phyloP scores from a whole-genome alignment of 306 rosid genomes.

The Vigna hirtella region DNA sequence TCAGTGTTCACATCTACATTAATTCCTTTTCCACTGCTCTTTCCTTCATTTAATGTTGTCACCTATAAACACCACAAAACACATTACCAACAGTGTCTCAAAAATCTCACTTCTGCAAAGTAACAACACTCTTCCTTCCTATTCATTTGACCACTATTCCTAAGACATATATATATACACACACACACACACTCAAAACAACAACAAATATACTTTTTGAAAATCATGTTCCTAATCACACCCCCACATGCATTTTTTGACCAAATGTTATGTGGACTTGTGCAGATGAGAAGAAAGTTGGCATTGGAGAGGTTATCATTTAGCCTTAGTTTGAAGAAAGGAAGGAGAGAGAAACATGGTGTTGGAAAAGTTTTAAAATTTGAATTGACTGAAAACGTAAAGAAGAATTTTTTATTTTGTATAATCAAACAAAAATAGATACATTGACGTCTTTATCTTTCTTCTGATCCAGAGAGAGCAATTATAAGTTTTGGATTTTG shows the following conservation, averaged over 20 bases:
- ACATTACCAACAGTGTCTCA: not conserved
- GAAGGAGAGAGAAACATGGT: too few relatives aligned
- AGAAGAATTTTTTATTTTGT: not conserved
- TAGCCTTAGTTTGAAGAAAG: too few relatives aligned
- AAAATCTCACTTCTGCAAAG: not conserved
- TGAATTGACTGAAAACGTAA: too few relatives aligned
- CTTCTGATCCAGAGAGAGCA: not conserved
- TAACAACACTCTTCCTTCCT: not conserved
- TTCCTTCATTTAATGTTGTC: constrained; percentile 36
- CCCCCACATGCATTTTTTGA: not conserved
- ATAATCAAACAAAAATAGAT: not conserved
- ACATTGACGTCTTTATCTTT: not conserved
- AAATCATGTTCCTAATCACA: too few relatives aligned
- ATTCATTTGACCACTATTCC: constrained; percentile 4
- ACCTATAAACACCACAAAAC: constrained; percentile 46
- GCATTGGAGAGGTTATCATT: too few relatives aligned
- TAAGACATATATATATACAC: not conserved
- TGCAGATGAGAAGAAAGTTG: not conserved
- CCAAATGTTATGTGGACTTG: too few relatives aligned
- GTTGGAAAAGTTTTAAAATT: too few relatives aligned
- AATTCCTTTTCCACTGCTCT: constrained; percentile 13
- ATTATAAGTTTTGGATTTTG: constrained; percentile 12
- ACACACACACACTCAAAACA: too few relatives aligned
- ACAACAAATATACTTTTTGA: too few relatives aligned
- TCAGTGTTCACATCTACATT: constrained; percentile 21